These are phyloP conservation scores for Nicotiana sylvestris DNA, from an alignment of 257 asterid species.

Conservation along the genomic window DNA sequence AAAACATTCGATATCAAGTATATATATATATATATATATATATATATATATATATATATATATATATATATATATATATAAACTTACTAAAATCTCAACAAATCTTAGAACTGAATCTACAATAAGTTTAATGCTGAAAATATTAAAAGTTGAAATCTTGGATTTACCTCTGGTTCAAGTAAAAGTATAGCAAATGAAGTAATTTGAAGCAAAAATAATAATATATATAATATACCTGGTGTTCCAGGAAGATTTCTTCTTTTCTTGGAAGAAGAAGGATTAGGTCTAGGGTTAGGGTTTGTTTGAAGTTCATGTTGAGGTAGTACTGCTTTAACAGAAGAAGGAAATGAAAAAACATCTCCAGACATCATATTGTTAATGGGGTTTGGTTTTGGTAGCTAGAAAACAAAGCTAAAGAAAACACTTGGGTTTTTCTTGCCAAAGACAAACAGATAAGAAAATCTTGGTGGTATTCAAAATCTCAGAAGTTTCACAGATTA, in stretches of 20 bases:
- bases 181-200: neutral
- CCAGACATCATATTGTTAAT: conserved; percentile 63
- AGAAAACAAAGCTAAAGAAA: conserved; percentile 34
- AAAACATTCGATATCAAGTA: no score
- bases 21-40: no score
- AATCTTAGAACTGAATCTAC: no score
- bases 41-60: no score
- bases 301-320: conserved; percentile 23
- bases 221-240: conserved; percentile 62
- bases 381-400: conserved; percentile 7
- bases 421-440: conserved; percentile 23
- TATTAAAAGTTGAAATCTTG: no score
- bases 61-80: no score
- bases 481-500: conserved; percentile 21
- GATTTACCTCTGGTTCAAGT: no score
- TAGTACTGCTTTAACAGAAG: conserved; percentile 35
- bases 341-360: conserved; percentile 60
- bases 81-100: no score
- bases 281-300: conserved; percentile 54
- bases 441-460: conserved; percentile 48
- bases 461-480: conserved; percentile 51
- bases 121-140: no score
- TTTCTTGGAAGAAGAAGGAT: conserved; percentile 48
- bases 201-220: neutral
- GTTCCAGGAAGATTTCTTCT: conserved; percentile 81